Base-by-base conservation (phyloP, 106 monocot genomes). In the Amphibolis antarctica region DNA sequence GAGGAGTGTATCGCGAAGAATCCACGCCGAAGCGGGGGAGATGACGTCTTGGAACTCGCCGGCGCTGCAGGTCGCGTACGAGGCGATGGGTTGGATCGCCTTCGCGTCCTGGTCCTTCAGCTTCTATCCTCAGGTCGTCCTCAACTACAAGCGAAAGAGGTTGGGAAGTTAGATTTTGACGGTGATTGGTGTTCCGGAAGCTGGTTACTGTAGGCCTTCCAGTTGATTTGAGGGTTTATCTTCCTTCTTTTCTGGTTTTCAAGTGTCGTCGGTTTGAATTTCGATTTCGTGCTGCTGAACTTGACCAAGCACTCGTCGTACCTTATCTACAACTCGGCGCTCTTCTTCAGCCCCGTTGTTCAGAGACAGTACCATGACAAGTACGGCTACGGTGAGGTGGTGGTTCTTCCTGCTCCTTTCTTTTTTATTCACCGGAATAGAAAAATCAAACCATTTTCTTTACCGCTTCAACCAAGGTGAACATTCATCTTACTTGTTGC, bases 231-330 rank as follows among this genome's bases (percentile, higher is more conserved):
- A n/a, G 23, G 25, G 57, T n/a, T n/a, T n/a, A 23, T 53, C 28
- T 53, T 22, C 3, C 20, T 73, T 64, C 13, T 72, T 42, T 15
- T 6, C 27, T 75, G 66, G 14, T 46, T 43, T 77, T 70, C 69
- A 69, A 96, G 94, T 69, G 94, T 96, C 23, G 94, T 96, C 55
- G 94, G 94, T 63, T 65, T 96, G 79, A 96, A 89, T 63, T 58
- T 64, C 23, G 68, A 59, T 63, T 79, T 64, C 45, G 21, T 74
- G 67, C 67, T 74, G 31, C 66, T 74, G 42, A 74, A 74, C 52
- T 3, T 74, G 53, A 74, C 74, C 26, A 74, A 74, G 67, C 74
- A 74, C 67, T 36, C 74, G 12, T 74, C 74, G n/a, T 74, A 74
- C 25, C 74, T 74, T 43, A 68, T 74, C 46, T 74, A 74, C 67